These are phyloP conservation scores for Cinchona pubescens DNA, from an alignment of 257 asterid species.

Conservation along the genomic window DNA sequence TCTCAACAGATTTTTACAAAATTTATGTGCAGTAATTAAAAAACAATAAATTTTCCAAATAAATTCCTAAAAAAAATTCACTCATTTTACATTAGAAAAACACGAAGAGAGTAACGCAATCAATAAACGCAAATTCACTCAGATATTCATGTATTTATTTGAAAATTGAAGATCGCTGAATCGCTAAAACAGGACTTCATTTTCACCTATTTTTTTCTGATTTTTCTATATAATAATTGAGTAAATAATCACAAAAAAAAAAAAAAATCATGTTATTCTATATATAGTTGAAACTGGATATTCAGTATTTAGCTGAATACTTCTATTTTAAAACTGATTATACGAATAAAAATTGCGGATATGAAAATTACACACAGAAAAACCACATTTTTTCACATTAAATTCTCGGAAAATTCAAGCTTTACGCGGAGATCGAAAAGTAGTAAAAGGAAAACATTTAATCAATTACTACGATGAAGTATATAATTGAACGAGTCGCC, in stretches of 20 bases:
- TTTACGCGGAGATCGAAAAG: background rate
- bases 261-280: background rate
- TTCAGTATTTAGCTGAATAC: too few species aligned
- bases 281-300: too few species aligned
- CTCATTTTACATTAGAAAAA: background rate
- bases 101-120: background rate
- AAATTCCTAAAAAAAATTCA: background rate
- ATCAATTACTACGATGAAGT: too few species aligned
- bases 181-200: background rate
- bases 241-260: background rate
- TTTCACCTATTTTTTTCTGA: background rate
- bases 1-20: background rate
- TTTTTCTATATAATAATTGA: background rate
- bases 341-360: too few species aligned
- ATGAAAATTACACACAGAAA: background rate
- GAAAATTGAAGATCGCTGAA: background rate
- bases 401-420: background rate
- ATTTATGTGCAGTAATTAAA: background rate
- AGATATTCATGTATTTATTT: background rate
- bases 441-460: too few species aligned
- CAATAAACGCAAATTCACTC: background rate
- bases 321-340: too few species aligned
- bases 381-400: background rate
- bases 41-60: background rate
- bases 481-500: too few species aligned